These are phyloP conservation scores for Rhodotorula sp. DNA, from an alignment of 1,284 basidiomycete genomes.

Conservation along the genomic window DNA sequence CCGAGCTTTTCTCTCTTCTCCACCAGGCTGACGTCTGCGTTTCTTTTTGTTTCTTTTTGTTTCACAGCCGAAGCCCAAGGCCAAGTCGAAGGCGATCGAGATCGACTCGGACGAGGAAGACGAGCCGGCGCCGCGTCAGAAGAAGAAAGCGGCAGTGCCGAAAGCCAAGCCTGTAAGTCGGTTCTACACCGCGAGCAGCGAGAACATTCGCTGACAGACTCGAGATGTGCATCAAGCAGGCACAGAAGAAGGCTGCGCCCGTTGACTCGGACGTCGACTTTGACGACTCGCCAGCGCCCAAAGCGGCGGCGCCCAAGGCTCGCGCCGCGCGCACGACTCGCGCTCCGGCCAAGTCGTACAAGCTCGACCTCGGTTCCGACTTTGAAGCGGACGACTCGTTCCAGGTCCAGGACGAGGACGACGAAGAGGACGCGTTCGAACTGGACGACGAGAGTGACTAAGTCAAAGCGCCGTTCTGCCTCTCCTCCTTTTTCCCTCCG, in stretches of 20 bases:
- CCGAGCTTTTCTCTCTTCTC: not conserved
- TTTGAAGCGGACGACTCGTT: conserved; percentile 17
- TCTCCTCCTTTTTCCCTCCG: no score
- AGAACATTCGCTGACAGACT: not conserved
- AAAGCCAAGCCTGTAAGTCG: conserved; percentile 49
- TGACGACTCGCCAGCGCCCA: conserved; percentile 9
- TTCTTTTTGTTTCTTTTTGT: not conserved
- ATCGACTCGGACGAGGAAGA: conserved; percentile 51
- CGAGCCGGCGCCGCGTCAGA: conserved; percentile 50
- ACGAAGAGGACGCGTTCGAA: conserved; percentile 26
- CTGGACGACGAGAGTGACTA: conserved; percentile 12
- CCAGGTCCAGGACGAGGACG: conserved; percentile 22
- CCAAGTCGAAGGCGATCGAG: not conserved
- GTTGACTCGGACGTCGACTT: conserved; percentile 18
- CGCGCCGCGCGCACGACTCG: conserved; percentile 18
- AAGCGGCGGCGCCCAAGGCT: conserved; percentile 2
- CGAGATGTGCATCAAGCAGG: not conserved
- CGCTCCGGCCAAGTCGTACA: conserved; percentile 23
- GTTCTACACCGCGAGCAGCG: conserved; percentile 55
- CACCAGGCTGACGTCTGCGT: not conserved
- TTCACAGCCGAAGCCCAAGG: conserved; percentile 6
- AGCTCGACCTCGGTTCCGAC: conserved; percentile 8
- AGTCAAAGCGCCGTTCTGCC: not conserved
- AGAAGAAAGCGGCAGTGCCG: conserved; percentile 46
- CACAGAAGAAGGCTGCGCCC: conserved; percentile 8